These are phyloP conservation scores for Erodium moschatum DNA, from an alignment of 441 rosid genomes.

Conservation along the genomic window DNA sequence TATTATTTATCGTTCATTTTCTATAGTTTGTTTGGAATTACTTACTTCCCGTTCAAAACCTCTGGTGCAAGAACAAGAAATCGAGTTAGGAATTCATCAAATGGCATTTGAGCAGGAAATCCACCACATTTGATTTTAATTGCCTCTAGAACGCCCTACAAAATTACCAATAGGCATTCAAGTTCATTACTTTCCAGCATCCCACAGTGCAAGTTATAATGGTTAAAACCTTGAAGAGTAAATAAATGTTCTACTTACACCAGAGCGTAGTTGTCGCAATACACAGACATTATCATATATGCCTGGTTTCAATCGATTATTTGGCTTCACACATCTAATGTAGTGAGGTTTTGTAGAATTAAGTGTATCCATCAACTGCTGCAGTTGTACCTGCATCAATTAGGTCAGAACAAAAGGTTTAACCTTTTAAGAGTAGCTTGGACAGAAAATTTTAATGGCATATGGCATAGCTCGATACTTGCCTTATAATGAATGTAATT, in stretches of 20 bases:
- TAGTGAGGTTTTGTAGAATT: slow-evolving; percentile 96
- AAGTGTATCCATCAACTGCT: slow-evolving; percentile 75
- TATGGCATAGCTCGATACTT: slow-evolving; percentile 16
- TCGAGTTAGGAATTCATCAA: slow-evolving; percentile 75
- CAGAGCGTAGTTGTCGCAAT: slow-evolving; percentile 93
- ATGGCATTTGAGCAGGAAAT: slow-evolving; percentile 84
- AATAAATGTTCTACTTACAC: slow-evolving; percentile 50
- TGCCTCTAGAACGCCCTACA: slow-evolving; percentile 95
- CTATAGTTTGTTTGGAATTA: slow-evolving; percentile 40
- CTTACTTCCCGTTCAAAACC: slow-evolving; percentile 65
- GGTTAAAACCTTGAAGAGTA: neutral
- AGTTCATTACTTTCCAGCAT: neutral
- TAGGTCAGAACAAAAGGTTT: slow-evolving; percentile 24
- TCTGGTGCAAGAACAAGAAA: slow-evolving; percentile 75
- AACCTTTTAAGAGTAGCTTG: slow-evolving; percentile 17
- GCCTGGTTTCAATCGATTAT: slow-evolving; percentile 78
- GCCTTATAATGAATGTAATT: neutral
- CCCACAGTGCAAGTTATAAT: neutral
- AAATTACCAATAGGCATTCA: neutral
- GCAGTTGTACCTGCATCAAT: slow-evolving; percentile 72
- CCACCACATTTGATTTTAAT: slow-evolving; percentile 94
- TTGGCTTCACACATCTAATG: slow-evolving; percentile 96
- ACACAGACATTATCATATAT: slow-evolving; percentile 85
- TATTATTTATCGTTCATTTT: slow-evolving; percentile 74
- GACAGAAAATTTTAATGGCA: neutral